Base-by-base conservation (phyloP, 1,284 basidiomycete genomes). In the Microbotryum intermedium region DNA sequence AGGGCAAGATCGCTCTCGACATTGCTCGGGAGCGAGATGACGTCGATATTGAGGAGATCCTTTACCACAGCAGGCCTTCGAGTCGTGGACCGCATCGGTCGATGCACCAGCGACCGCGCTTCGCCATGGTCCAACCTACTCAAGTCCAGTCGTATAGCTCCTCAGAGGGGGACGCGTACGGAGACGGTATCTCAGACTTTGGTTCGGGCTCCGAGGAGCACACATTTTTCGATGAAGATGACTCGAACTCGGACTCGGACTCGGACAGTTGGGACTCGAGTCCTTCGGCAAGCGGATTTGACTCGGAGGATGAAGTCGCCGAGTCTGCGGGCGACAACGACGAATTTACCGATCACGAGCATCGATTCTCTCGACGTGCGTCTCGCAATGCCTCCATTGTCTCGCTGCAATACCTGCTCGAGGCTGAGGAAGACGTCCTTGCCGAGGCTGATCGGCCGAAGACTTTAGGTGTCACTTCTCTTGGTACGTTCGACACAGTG, bases 1-100 rank as follows among this genome's bases (percentile, higher is more conserved):
- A 83, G 29, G 93, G 92, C 13, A 84, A 85, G 74, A 88, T 85
- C 21, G 82, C 94, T 1, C 78, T 84, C 42, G 90, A 97, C 70
- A 78, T 92, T 39, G 83, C 85, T 1, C 80, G 79, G 10, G 76
- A 79, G n/a, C 80, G 79, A 46, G 84, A 77, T 64, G 77, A 76
- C 67, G 72, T 71, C 64, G 76, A 78, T 46, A 75, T 82, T 39
- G 73, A 78, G 64, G 66, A 66, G 21, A 28, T 66, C 18, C 28
- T 66, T 3, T 43, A 57, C 25, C 44, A 51, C 4, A 39, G 53
- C 2, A 26, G 48, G 2, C 51, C 57, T 10, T 50, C 51, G n/a
- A 47, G 26, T 50, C 59, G n/a, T 47, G 50, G 2, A 39, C 30
- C 6, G 23, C 51, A 49, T 23, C 16, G 28, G 11, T 26, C 45